Conservation (phyloP, 306 rosid species). For the Myrica gale region DNA sequence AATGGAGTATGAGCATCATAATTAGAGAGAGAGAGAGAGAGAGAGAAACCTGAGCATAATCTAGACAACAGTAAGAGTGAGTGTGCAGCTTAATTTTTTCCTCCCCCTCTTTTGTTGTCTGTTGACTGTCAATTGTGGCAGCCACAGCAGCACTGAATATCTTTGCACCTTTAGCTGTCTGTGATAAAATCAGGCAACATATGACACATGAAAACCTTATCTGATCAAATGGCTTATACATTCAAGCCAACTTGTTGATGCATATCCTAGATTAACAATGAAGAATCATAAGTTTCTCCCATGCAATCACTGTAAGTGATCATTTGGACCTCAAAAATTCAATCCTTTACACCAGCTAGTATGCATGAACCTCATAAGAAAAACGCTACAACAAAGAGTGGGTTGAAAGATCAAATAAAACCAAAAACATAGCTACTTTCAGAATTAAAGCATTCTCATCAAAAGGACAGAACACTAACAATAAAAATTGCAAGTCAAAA, state of each 20-base stretch:
- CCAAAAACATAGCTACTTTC: not conserved
- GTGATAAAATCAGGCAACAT: slow-evolving; percentile 30
- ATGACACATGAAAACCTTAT: slow-evolving; percentile 10
- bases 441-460: not conserved
- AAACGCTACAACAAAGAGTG: not conserved
- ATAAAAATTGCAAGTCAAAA: not conserved
- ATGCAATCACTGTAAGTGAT: not conserved
- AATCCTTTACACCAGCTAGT: not conserved
- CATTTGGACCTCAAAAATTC: not conserved
- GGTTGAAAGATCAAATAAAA: not conserved
- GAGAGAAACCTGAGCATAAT: slow-evolving; percentile 72
- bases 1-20: slow-evolving; percentile 15
- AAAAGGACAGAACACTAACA: not conserved
- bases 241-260: slow-evolving; percentile 3
- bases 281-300: not conserved
- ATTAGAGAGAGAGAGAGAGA: slow-evolving; percentile 23
- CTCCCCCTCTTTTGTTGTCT: slow-evolving; percentile 65
- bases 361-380: slow-evolving; percentile 5
- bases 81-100: slow-evolving; percentile 95
- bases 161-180: slow-evolving; percentile 96
- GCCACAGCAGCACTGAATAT: slow-evolving; percentile 89
- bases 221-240: not conserved
- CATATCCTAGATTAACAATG: not conserved
- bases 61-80: slow-evolving; percentile 85
- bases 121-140: slow-evolving; percentile 74